These are phyloP conservation scores for Entomortierella beljakovae DNA, from an alignment of 192 early-diverging fungal species.

Conservation along the genomic window DNA sequence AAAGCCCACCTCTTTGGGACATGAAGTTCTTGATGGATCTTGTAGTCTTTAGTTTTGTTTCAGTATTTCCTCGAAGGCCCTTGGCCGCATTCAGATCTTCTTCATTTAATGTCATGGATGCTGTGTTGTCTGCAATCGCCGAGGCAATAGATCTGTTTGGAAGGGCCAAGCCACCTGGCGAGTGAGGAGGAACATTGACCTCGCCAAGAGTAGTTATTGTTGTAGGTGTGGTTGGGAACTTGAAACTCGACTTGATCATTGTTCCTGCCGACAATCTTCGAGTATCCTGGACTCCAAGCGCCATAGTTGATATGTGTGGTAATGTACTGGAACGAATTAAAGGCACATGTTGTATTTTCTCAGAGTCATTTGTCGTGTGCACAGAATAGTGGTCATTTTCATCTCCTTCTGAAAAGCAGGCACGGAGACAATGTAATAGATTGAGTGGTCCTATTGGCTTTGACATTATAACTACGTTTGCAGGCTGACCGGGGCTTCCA, in stretches of 20 bases:
- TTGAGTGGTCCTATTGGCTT: slow-evolving; percentile 49
- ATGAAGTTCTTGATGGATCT: slow-evolving; percentile 22
- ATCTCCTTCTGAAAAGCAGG: slow-evolving; percentile 13
- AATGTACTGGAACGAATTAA: neutral
- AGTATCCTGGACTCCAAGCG: slow-evolving; percentile 1
- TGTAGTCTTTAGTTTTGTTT: neutral
- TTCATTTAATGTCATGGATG: too few relatives aligned
- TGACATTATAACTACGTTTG: slow-evolving; percentile 36
- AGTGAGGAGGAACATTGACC: neutral
- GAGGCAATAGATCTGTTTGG: neutral
- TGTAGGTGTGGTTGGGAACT: slow-evolving; percentile 8
- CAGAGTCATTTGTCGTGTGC: neutral
- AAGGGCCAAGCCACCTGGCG: slow-evolving; percentile 3
- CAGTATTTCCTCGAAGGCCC: neutral
- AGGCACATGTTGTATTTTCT: neutral
- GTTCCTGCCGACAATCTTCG: slow-evolving; percentile 11
- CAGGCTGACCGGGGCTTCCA: neutral
- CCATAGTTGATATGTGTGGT: slow-evolving; percentile 11
- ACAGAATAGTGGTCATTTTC: neutral
- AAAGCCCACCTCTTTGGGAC: neutral
- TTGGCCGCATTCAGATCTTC: too few relatives aligned
- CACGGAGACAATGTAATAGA: slow-evolving; percentile 13
- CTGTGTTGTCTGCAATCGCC: neutral
- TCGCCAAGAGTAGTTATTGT: neutral
- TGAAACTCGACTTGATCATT: slow-evolving; percentile 25